phyloP scores from a whole-genome alignment of 2,329 filamentous ascomycete genomes.

The Saccharata proteae region DNA sequence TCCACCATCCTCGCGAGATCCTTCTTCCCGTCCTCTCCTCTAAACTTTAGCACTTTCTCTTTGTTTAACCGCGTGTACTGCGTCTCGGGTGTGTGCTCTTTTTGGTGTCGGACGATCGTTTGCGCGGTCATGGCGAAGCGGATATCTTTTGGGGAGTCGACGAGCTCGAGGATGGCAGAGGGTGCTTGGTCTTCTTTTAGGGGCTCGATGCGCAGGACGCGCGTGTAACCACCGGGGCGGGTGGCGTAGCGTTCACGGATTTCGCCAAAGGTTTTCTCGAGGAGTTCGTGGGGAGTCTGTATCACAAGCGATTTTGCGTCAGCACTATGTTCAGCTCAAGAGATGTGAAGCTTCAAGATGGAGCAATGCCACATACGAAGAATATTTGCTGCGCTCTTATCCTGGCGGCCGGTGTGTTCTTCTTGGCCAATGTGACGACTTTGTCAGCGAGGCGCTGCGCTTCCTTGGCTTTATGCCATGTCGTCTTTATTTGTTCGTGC shows the following conservation, averaged over 20 bases:
- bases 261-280: constrained; percentile 81
- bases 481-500: constrained; percentile 87
- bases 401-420: constrained; percentile 72
- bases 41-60: constrained; percentile 68
- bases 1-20: constrained; percentile 52
- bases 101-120: constrained; percentile 53
- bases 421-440: constrained; percentile 86
- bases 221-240: constrained; percentile 86
- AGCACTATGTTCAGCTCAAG: not conserved
- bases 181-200: constrained; percentile 77
- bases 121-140: constrained; percentile 89
- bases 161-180: constrained; percentile 84
- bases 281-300: constrained; percentile 54
- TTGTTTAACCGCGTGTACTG: constrained; percentile 68
- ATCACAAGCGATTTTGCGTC: not conserved
- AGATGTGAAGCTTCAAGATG: not conserved
- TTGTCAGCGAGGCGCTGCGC: constrained; percentile 88
- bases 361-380: constrained; percentile 76
- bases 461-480: constrained; percentile 95
- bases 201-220: constrained; percentile 84
- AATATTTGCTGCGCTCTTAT: constrained; percentile 68
- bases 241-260: constrained; percentile 66
- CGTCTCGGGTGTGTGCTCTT: constrained; percentile 44
- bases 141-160: constrained; percentile 89
- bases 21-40: constrained; percentile 48